These are phyloP conservation scores for Hygrophoropsis aurantiaca DNA, from an alignment of 768 basidiomycete species.

Conservation along the genomic window DNA sequence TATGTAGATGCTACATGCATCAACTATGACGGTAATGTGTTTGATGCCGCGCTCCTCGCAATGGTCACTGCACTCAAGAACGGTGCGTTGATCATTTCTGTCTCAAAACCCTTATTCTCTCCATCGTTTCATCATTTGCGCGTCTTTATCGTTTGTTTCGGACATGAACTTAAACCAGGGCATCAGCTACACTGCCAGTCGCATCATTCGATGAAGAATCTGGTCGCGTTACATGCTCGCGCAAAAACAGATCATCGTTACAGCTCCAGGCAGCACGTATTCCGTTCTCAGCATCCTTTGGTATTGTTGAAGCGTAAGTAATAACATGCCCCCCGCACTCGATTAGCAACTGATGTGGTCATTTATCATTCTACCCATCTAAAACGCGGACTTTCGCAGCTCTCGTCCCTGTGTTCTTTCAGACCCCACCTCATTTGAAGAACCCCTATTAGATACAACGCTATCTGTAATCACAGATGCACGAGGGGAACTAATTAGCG, in stretches of 20 bases:
- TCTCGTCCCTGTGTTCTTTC: constrained; percentile 54
- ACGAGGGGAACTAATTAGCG: constrained; percentile 44
- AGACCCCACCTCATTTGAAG: constrained; percentile 91
- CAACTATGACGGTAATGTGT: constrained; percentile 95
- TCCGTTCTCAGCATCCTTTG: constrained; percentile 65
- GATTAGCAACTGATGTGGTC: no score
- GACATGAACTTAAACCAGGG: not conserved
- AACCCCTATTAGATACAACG: constrained; percentile 75
- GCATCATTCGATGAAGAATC: constrained; percentile 71
- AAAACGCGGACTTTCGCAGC: not conserved
- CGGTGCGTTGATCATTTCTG: constrained; percentile 48
- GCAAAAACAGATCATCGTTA: constrained; percentile 45
- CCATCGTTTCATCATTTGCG: not conserved
- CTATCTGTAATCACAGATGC: constrained; percentile 63
- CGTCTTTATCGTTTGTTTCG: not conserved
- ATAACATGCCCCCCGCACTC: no score
- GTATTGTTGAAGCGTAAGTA: constrained; percentile 80
- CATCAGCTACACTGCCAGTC: constrained; percentile 67
- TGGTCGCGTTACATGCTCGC: constrained; percentile 60
- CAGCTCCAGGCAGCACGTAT: constrained; percentile 36
- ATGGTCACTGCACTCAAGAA: constrained; percentile 86
- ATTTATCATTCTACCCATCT: no score
- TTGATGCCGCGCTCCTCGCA: constrained; percentile 86
- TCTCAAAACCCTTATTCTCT: not conserved
- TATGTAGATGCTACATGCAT: constrained; percentile 95